Evolutionary conservation across 2,329 filamentous ascomycete species (phyloP).

Genomic region (Trichothecium sympodiale): DNA sequence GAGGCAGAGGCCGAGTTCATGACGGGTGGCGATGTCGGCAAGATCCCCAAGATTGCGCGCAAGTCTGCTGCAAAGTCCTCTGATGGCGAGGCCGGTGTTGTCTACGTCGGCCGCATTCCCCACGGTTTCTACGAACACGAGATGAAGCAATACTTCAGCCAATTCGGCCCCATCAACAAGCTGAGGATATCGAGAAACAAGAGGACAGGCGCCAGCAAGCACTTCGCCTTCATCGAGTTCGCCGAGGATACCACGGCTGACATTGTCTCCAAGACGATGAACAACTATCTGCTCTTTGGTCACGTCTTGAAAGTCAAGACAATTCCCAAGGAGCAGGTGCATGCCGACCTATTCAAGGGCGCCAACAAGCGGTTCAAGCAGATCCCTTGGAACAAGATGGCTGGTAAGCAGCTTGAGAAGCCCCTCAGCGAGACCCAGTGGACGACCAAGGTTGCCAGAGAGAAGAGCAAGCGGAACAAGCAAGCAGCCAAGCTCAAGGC

Average conservation of each 20-base stretch:
- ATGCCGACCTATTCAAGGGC: conserved; percentile 77
- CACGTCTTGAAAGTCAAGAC: conserved; percentile 84
- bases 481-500: conserved; percentile 68
- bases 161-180: conserved; percentile 74
- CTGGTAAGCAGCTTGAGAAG: conserved; percentile 61
- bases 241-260: conserved; percentile 64
- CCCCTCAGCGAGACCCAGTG: conserved; percentile 67
- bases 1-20: conserved; percentile 26
- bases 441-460: conserved; percentile 62
- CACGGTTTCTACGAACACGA: conserved; percentile 95
- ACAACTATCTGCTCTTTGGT: conserved; percentile 92
- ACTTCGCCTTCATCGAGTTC: conserved; percentile 94
- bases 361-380: conserved; percentile 84
- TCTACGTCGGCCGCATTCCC: conserved; percentile 85
- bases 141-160: conserved; percentile 85
- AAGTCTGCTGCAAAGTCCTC: conserved; percentile 23
- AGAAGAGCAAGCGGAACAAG: conserved; percentile 56
- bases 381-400: conserved; percentile 80
- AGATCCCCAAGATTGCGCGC: conserved; percentile 36
- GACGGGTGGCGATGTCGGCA: conserved; percentile 38
- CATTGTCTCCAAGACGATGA: conserved; percentile 91
- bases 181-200: conserved; percentile 85
- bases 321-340: conserved; percentile 65
- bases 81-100: conserved; percentile 43
- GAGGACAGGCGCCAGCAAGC: conserved; percentile 81